Conservation (phyloP, 192 early-diverging fungal genomes). For the Coemansia sp. region DNA sequence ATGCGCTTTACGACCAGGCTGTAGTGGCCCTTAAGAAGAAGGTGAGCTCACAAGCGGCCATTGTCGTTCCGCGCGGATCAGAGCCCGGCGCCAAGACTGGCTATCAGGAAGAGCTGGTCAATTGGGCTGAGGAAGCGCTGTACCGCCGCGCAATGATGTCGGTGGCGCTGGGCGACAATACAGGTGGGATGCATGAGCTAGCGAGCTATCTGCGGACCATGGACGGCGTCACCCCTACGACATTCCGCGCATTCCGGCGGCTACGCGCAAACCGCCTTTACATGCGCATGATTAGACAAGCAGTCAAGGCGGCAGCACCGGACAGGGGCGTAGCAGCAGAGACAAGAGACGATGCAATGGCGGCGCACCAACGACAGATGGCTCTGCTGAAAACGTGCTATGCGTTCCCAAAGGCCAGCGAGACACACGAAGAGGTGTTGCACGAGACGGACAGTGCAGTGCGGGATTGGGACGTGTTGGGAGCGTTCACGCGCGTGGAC, state of each 20-base stretch:
- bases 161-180: slow-evolving; percentile 23
- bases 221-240: slow-evolving; percentile 42
- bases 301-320: slow-evolving; percentile 29
- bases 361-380: slow-evolving; percentile 62
- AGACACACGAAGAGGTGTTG: slow-evolving; percentile 59
- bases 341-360: slow-evolving; percentile 46
- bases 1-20: slow-evolving; percentile 57
- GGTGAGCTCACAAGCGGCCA: slow-evolving; percentile 27
- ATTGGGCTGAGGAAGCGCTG: slow-evolving; percentile 70
- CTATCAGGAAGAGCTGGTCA: slow-evolving; percentile 54
- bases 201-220: slow-evolving; percentile 46
- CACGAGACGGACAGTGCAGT: slow-evolving; percentile 64
- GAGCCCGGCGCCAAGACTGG: slow-evolving; percentile 15
- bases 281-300: slow-evolving; percentile 46
- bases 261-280: slow-evolving; percentile 56
- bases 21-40: slow-evolving; percentile 23
- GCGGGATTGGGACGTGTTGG: slow-evolving; percentile 59
- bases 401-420: slow-evolving; percentile 62
- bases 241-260: slow-evolving; percentile 56
- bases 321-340: not conserved
- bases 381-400: slow-evolving; percentile 57
- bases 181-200: slow-evolving; percentile 19
- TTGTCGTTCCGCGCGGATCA: slow-evolving; percentile 47
- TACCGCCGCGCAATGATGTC: slow-evolving; percentile 61
- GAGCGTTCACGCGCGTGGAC: slow-evolving; percentile 54